These are phyloP conservation scores for Groenewaldozyma auringiensis DNA, from an alignment of 1,139 yeast species.

Conservation along the genomic window DNA sequence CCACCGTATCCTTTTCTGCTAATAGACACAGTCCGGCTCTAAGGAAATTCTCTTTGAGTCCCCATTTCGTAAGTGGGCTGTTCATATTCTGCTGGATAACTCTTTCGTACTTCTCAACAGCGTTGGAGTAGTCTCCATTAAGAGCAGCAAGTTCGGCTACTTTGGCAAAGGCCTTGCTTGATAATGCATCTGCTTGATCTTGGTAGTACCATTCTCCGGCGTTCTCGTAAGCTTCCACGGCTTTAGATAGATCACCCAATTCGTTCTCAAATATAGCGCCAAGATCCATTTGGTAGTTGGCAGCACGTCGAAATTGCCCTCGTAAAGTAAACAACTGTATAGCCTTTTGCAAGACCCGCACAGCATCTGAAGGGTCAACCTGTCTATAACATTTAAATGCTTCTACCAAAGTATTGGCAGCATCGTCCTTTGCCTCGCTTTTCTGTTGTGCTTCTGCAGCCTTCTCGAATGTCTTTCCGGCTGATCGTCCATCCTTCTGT, in stretches of 20 bases:
- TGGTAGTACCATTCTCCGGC: conserved; percentile 96
- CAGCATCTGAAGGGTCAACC: conserved; percentile 70
- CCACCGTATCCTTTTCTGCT: conserved; percentile 74
- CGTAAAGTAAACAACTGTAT: conserved; percentile 75
- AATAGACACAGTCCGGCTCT: conserved; percentile 76
- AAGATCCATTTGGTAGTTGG: conserved; percentile 84
- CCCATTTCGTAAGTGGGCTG: conserved; percentile 78
- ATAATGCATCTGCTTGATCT: conserved; percentile 87
- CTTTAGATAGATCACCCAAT: conserved; percentile 56
- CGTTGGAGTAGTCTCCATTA: conserved; percentile 60
- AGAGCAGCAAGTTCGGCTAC: conserved; percentile 88
- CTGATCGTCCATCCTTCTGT: conserved; percentile 52
- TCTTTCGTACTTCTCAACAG: conserved; percentile 67
- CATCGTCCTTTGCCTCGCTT: conserved; percentile 79
- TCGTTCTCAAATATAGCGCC: conserved; percentile 79
- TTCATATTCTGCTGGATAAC: conserved; percentile 71
- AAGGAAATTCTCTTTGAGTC: conserved; percentile 82
- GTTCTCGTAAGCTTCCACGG: conserved; percentile 73
- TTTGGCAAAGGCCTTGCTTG: conserved; percentile 80
- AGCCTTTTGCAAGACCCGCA: conserved; percentile 66
- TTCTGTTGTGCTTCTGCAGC: conserved; percentile 77
- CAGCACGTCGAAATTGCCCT: conserved; percentile 95
- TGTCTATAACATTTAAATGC: conserved; percentile 82
- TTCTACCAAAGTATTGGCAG: conserved; percentile 83
- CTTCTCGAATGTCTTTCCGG: conserved; percentile 76